A percentile compares a stretch with the other conserved stretches of the same genome.
These are phyloP conservation scores for Fusarium vanettenii DNA, from an alignment of 2,329 filamentous ascomycete species.

Conservation along the genomic window DNA sequence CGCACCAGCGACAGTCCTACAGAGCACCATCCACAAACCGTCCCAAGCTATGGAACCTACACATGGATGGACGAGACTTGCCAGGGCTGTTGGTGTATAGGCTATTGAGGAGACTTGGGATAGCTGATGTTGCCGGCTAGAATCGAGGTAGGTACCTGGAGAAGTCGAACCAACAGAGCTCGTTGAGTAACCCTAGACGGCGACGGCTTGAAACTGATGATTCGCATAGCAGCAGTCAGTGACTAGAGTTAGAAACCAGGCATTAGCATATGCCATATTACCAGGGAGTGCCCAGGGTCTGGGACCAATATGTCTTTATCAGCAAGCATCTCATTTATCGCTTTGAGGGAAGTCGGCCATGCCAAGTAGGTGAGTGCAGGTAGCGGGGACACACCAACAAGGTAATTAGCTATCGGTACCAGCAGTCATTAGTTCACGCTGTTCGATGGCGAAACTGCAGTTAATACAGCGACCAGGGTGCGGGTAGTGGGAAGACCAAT, in stretches of 20 bases:
- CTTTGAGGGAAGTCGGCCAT: not conserved
- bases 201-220: not conserved
- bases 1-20: too few relatives aligned
- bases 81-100: not conserved
- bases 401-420: not conserved
- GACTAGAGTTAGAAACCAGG: not conserved
- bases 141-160: not conserved
- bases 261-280: not conserved
- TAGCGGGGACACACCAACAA: not conserved
- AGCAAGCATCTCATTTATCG: not conserved
- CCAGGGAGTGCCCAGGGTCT: not conserved
- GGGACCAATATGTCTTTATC: not conserved
- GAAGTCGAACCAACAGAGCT: not conserved
- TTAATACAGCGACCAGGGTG: too few relatives aligned
- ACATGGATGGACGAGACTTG: not conserved
- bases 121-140: not conserved
- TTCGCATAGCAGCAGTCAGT: not conserved
- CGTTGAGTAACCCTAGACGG: not conserved
- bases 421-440: not conserved
- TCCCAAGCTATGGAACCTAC: not conserved
- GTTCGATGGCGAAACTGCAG: not conserved
- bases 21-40: not conserved
- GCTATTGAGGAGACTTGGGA: not conserved
- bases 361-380: not conserved
- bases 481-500: not conserved